Percentiles rank a stretch among this genome's conserved stretches.
Evolutionary conservation across 2,329 filamentous ascomycete species (phyloP).

Genomic region (Cyanodermella asteris): DNA sequence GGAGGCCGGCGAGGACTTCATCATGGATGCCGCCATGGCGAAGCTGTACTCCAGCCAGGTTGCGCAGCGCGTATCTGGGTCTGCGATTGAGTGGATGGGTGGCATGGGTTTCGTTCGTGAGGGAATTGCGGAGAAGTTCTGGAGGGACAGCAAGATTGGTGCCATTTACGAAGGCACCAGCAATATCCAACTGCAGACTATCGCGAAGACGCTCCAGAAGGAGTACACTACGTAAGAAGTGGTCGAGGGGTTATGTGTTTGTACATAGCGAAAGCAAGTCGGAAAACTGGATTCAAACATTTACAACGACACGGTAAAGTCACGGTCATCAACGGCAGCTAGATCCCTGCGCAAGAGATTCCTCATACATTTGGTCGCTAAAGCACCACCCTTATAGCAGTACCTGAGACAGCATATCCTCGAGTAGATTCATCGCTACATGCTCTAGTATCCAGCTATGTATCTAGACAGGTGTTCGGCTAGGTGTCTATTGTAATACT

Average conservation of each 20-base stretch:
- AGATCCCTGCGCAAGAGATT: too few relatives aligned
- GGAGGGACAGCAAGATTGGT: constrained; percentile 93
- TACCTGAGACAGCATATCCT: too few relatives aligned
- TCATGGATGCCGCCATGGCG: constrained; percentile 91
- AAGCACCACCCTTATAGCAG: too few relatives aligned
- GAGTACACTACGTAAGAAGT: constrained; percentile 35
- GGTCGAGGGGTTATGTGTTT: not conserved
- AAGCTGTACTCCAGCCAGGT: constrained; percentile 92
- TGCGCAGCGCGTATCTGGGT: constrained; percentile 61
- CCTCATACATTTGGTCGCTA: too few relatives aligned
- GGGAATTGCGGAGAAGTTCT: constrained; percentile 94
- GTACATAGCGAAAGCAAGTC: not conserved
- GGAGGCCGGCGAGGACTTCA: constrained; percentile 90
- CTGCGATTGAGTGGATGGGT: constrained; percentile 96
- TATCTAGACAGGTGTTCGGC: too few relatives aligned
- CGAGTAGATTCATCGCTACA: too few relatives aligned
- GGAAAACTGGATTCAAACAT: too few relatives aligned
- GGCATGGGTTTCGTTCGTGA: constrained; percentile 97
- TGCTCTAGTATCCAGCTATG: too few relatives aligned
- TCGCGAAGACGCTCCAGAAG: constrained; percentile 48
- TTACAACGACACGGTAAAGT: too few relatives aligned
- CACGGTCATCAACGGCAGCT: too few relatives aligned
- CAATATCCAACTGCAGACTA: constrained; percentile 49
- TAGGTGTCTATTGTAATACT: too few relatives aligned
- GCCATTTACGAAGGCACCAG: constrained; percentile 78